phyloP scores from a whole-genome alignment of 192 early-diverging fungal genomes.

The Allomyces macrogynus region DNA sequence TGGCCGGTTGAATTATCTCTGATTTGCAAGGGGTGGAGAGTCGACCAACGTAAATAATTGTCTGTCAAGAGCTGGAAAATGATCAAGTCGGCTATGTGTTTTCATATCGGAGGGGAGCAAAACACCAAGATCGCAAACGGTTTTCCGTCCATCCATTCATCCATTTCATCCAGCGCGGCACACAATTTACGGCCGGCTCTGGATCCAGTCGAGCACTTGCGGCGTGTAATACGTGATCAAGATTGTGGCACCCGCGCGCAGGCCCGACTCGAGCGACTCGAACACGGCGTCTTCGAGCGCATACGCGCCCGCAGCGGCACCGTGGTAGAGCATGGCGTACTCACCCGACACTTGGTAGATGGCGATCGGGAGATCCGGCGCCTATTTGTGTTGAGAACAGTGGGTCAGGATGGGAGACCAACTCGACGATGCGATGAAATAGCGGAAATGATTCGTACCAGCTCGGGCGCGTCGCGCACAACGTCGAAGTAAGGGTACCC shows the following conservation, averaged over 20 bases:
- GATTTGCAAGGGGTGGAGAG: no score
- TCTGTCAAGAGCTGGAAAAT: no score
- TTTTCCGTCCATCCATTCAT: no score
- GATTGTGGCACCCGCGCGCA: slow-evolving; percentile 78
- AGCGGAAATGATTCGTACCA: slow-evolving; percentile 7
- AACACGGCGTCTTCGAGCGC: slow-evolving; percentile 63
- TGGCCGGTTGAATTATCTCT: no score
- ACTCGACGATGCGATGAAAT: background rate
- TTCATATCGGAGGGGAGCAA: no score
- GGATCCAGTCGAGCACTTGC: slow-evolving; percentile 74
- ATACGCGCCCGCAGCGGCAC: slow-evolving; percentile 65
- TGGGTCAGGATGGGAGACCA: background rate
- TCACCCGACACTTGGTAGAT: slow-evolving; percentile 92
- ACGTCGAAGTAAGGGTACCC: slow-evolving; percentile 88
- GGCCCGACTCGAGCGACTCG: slow-evolving; percentile 60
- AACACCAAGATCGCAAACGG: no score
- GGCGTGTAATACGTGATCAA: slow-evolving; percentile 96
- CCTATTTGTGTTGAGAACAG: slow-evolving; percentile 1
- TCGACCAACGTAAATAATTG: no score
- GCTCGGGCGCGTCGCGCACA: slow-evolving; percentile 59
- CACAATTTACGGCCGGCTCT: slow-evolving; percentile 10
- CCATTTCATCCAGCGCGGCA: no score
- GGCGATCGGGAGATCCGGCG: slow-evolving; percentile 71
- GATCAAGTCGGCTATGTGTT: no score
- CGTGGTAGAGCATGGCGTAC: slow-evolving; percentile 65